Conservation (phyloP, 2,329 filamentous ascomycete genomes). For the Lecanosticta acicola region DNA sequence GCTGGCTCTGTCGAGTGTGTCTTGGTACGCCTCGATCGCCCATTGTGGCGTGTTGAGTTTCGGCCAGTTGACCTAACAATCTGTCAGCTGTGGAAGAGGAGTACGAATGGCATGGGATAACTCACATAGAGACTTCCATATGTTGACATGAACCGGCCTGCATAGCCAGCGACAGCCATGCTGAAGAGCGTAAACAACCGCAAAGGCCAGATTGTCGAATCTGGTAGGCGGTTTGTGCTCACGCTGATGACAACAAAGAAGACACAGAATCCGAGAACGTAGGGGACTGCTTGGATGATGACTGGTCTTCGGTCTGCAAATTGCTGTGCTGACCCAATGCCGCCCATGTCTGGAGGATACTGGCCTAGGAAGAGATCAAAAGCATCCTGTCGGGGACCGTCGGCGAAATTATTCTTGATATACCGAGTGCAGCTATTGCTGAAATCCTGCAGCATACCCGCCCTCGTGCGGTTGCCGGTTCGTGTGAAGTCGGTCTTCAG, state of each 20-base stretch:
- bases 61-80: slow-evolving; percentile 84
- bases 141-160: slow-evolving; percentile 67
- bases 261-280: slow-evolving; percentile 76
- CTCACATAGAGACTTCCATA: slow-evolving; percentile 94
- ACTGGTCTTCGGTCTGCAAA: slow-evolving; percentile 82
- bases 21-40: slow-evolving; percentile 80
- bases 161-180: slow-evolving; percentile 64
- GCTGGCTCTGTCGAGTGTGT: slow-evolving; percentile 74
- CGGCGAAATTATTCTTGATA: slow-evolving; percentile 86
- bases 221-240: slow-evolving; percentile 65
- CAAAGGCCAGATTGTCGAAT: slow-evolving; percentile 72
- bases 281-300: slow-evolving; percentile 88
- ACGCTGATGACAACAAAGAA: slow-evolving; percentile 75
- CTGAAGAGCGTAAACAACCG: slow-evolving; percentile 78
- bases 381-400: slow-evolving; percentile 89
- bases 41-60: slow-evolving; percentile 86
- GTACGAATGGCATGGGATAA: slow-evolving; percentile 26
- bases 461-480: slow-evolving; percentile 81
- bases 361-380: slow-evolving; percentile 90
- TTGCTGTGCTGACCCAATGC: slow-evolving; percentile 64
- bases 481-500: slow-evolving; percentile 98
- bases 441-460: slow-evolving; percentile 77
- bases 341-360: slow-evolving; percentile 69
- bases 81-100: slow-evolving; percentile 23
- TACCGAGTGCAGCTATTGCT: slow-evolving; percentile 87